Evolutionary conservation across 31 red algal species (phyloP).

Genomic region (Endocladia muricata): DNA sequence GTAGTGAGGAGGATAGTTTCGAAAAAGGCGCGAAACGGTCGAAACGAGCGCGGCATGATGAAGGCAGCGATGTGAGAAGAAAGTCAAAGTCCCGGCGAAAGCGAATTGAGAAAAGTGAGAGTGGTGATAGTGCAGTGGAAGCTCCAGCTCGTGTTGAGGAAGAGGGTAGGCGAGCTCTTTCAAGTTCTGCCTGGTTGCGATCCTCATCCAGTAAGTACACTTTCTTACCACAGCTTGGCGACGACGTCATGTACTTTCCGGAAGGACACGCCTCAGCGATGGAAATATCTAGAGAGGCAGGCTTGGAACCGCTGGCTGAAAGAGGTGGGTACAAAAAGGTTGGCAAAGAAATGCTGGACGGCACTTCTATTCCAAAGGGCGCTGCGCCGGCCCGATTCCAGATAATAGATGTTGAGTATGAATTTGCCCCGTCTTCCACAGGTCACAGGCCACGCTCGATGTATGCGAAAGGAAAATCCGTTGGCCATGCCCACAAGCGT

Average conservation of each 20-base stretch:
- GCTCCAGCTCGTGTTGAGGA: constrained; percentile 1
- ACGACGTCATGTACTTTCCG: constrained; percentile 90
- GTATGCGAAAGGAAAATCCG: background rate
- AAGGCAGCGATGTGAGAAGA: background rate
- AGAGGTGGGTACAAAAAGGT: constrained; percentile 16
- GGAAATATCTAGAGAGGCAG: constrained; percentile 36
- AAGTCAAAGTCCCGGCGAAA: constrained; percentile 5
- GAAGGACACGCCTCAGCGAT: constrained; percentile 74
- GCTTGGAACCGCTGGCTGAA: constrained; percentile 57
- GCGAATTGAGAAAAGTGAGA: background rate
- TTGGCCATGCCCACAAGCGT: background rate
- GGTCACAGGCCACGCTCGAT: constrained; percentile 19
- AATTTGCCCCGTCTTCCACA: constrained; percentile 38
- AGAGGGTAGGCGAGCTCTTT: constrained; percentile 21
- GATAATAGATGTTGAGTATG: constrained; percentile 49
- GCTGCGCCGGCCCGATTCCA: constrained; percentile 47
- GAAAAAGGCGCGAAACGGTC: background rate
- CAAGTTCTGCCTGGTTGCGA: constrained; percentile 75
- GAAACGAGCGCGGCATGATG: background rate
- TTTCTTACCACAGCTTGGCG: constrained; percentile 85
- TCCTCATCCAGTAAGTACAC: constrained; percentile 49
- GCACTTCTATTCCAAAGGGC: constrained; percentile 36
- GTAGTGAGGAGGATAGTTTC: constrained; percentile 1
- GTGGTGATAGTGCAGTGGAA: background rate
- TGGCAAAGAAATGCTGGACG: constrained; percentile 51